Base-by-base conservation (phyloP, 441 rosid genomes). In the Gossypium schwendimanii region DNA sequence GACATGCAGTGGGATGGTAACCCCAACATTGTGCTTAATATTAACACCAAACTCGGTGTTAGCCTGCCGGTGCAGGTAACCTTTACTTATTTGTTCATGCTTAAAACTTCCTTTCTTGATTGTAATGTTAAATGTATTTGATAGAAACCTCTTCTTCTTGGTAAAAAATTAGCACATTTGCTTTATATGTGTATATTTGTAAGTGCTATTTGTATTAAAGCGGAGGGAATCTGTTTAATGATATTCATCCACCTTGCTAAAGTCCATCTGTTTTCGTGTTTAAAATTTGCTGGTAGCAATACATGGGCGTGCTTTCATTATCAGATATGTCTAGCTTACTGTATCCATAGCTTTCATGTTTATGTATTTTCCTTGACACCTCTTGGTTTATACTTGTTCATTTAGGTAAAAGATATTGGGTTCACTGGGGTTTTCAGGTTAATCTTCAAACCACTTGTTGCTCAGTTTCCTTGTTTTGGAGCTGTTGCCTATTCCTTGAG, bases 1-100 rank as follows among this genome's bases (percentile, higher is more conserved):
- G 98, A 91, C 75, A 76, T 95, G 88, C 90, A 92, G 77, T 95
- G 99, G 98, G 98, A 95, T 69, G 97, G 98, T 7, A 84, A 92
- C 76, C 98, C 98, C 3, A 82, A 78, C 63, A 87, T 95, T 39
- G 92, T 87, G 21, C 92, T 91, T 53, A 91, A 81, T 75, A 76
- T 95, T 74, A 85, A 88, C 71, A 92, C 98, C 15, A 81, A 72
- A 81, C 78, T 95, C 49, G 98, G 98, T 0, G 83, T 95, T 21
- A 83, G 87, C 44, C 82, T 95, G 50, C 99, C 97, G 0, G 82
- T 92, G 15, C 89, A 92, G 95, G 98, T 94, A 81, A 62, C 23
- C 72, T 72, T 74, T 76, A 54, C 55, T 62, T 36, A 9, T 11
- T 20, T 17, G n/a, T 12, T 61, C 58, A 28, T 63, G 31, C 9